phyloP scores from a whole-genome alignment of 2,329 filamentous ascomycete genomes.

The Gnomoniopsis sp. region DNA sequence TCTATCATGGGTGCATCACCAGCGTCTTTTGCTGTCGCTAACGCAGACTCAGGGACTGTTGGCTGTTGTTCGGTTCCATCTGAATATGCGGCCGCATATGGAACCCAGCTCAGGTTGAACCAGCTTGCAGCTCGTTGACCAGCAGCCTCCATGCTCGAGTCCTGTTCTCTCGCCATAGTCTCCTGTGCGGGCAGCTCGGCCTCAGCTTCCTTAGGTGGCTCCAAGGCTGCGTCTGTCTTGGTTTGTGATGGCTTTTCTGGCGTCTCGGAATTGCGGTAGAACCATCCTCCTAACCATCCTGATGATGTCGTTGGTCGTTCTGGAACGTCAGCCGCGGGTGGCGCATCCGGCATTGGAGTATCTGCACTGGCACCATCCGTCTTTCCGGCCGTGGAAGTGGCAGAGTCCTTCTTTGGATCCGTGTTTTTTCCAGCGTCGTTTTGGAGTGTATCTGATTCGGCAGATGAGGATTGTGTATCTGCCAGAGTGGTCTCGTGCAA shows the following conservation, averaged over 20 bases:
- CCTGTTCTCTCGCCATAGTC: not conserved
- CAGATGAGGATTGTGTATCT: slow-evolving; percentile 2
- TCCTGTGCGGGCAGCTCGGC: not conserved
- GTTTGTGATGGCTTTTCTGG: slow-evolving; percentile 1
- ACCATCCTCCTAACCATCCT: slow-evolving; percentile 54
- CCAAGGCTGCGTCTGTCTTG: slow-evolving; percentile 19
- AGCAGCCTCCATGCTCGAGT: slow-evolving; percentile 17
- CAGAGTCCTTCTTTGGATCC: not conserved
- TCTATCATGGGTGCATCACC: slow-evolving; percentile 44
- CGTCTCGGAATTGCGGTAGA: slow-evolving; percentile 26
- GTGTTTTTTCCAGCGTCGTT: not conserved
- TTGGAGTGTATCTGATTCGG: not conserved
- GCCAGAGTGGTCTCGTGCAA: slow-evolving; percentile 24
- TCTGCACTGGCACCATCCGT: not conserved
- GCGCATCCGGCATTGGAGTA: not conserved
- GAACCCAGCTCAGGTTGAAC: slow-evolving; percentile 25
- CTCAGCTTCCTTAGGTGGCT: slow-evolving; percentile 11
- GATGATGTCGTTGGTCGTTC: slow-evolving; percentile 32
- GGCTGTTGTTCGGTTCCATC: slow-evolving; percentile 8
- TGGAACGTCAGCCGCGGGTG: slow-evolving; percentile 1
- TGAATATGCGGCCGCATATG: slow-evolving; percentile 11
- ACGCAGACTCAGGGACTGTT: slow-evolving; percentile 14
- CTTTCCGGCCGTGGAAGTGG: not conserved
- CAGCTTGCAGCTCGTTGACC: slow-evolving; percentile 24
- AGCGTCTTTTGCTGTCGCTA: slow-evolving; percentile 25